These are phyloP conservation scores for Podila minutissima DNA, from an alignment of 192 early-diverging fungal genomes.

Conservation along the genomic window DNA sequence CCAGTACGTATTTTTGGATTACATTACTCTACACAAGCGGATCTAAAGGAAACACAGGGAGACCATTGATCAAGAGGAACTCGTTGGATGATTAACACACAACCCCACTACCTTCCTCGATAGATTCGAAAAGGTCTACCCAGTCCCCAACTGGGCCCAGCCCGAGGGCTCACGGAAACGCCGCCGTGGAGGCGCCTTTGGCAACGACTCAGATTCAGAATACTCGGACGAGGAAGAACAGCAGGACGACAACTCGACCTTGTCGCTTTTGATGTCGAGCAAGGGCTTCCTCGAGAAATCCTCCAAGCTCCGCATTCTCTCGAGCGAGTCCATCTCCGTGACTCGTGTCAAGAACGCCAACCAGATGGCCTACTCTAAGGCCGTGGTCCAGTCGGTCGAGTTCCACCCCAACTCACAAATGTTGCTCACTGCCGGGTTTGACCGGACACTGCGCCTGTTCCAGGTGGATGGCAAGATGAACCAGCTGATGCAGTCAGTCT, in stretches of 20 bases:
- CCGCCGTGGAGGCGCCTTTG: conserved; percentile 28
- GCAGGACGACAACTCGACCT: conserved; percentile 50
- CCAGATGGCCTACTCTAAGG: conserved; percentile 69
- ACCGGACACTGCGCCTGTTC: conserved; percentile 90
- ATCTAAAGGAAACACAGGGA: too few species aligned
- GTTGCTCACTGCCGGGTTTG: conserved; percentile 87
- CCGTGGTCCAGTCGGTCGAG: conserved; percentile 71
- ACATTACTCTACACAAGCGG: neutral
- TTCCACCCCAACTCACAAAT: conserved; percentile 95
- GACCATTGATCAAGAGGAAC: too few species aligned
- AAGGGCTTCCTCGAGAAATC: conserved; percentile 56
- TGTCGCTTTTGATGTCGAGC: conserved; percentile 54
- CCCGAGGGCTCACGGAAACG: conserved; percentile 59
- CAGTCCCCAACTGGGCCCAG: conserved; percentile 90
- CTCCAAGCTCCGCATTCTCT: conserved; percentile 37
- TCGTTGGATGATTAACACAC: neutral
- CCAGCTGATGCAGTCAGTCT: conserved; percentile 90
- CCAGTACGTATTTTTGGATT: conserved; percentile 68
- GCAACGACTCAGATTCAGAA: conserved; percentile 50
- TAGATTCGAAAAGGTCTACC: conserved; percentile 84
- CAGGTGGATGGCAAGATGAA: conserved; percentile 92
- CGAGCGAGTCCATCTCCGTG: conserved; percentile 67
- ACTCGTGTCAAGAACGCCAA: conserved; percentile 84
- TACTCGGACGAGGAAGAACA: conserved; percentile 56
- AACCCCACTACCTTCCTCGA: neutral